Percentiles rank a stretch among this genome's conserved stretches.
These are phyloP conservation scores for Rasamsonia emersonii DNA, from an alignment of 2,329 filamentous ascomycete genomes.

Conservation along the genomic window DNA sequence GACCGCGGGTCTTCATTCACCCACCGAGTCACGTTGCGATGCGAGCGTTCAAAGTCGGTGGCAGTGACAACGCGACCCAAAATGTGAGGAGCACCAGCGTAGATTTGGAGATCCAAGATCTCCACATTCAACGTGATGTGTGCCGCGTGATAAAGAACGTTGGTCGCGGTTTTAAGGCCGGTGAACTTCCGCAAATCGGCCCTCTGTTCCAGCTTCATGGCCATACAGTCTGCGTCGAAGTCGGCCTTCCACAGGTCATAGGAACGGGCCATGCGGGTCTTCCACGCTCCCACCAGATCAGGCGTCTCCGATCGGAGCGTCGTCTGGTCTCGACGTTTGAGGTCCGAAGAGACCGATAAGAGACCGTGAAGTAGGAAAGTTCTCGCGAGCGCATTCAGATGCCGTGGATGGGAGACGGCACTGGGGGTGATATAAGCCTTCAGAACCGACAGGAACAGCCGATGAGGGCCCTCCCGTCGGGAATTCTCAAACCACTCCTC, in stretches of 20 bases:
- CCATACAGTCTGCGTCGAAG: conserved; percentile 45
- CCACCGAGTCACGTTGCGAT: conserved; percentile 46
- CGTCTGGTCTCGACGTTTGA: conserved; percentile 54
- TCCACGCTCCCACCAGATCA: conserved; percentile 40
- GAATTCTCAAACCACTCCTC: conserved; percentile 42
- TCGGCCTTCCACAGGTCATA: conserved; percentile 53
- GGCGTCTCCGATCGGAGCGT: conserved; percentile 41
- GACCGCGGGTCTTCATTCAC: conserved; percentile 20
- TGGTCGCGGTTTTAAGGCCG: conserved; percentile 41
- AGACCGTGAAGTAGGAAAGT: conserved; percentile 51
- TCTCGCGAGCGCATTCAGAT: conserved; percentile 45
- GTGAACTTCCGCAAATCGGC: conserved; percentile 34
- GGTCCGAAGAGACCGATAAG: conserved; percentile 56
- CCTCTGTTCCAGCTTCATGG: conserved; percentile 24
- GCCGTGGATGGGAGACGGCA: conserved; percentile 25
- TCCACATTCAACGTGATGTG: conserved; percentile 50
- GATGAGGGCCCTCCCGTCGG: conserved; percentile 25
- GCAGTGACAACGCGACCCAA: conserved; percentile 47
- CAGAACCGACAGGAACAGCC: conserved; percentile 42
- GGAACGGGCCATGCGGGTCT: conserved; percentile 41
- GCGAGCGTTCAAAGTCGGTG: conserved; percentile 43
- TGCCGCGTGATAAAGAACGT: conserved; percentile 52
- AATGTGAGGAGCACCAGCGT: conserved; percentile 52
- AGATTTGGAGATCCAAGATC: conserved; percentile 55
- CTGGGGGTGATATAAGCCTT: conserved; percentile 48